Conservation (phyloP, 2,329 filamentous ascomycete genomes). For the Pseudogymnoascus sp. region DNA sequence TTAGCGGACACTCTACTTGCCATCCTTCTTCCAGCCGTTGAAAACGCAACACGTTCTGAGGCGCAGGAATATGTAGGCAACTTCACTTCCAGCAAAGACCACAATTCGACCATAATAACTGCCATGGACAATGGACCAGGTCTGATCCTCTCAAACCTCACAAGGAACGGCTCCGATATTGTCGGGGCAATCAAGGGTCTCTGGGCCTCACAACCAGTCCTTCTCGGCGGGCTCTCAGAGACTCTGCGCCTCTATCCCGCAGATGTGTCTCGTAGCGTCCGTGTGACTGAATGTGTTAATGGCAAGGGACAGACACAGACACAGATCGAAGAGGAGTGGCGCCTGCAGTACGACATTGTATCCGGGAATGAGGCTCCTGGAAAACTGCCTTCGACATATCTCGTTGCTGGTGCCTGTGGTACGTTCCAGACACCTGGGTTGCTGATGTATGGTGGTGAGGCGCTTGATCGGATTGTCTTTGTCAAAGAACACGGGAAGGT, state of each 20-base stretch:
- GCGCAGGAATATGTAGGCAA: not conserved
- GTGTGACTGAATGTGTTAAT: not conserved
- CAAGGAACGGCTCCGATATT: slow-evolving; percentile 2
- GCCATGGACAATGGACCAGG: not conserved
- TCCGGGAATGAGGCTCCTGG: not conserved
- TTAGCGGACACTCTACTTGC: not conserved
- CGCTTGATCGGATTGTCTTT: slow-evolving; percentile 1
- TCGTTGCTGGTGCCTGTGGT: not conserved
- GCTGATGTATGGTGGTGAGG: not conserved
- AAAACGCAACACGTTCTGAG: not conserved
- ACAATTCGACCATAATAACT: not conserved
- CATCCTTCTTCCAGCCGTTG: not conserved
- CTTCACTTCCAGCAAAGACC: not conserved
- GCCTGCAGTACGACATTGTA: not conserved
- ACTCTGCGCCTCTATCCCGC: not conserved
- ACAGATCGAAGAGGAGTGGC: slow-evolving; percentile 4
- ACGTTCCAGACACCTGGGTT: not conserved
- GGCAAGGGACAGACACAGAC: not conserved
- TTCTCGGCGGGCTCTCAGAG: not conserved
- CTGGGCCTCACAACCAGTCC: not conserved
- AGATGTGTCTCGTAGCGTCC: not conserved
- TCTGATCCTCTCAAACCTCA: not conserved
- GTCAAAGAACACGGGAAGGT: not conserved
- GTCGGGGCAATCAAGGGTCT: not conserved
- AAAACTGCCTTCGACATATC: not conserved